Evolutionary conservation across 1,284 basidiomycete genomes (phyloP).

Genomic region (Ustilago bromivora): DNA sequence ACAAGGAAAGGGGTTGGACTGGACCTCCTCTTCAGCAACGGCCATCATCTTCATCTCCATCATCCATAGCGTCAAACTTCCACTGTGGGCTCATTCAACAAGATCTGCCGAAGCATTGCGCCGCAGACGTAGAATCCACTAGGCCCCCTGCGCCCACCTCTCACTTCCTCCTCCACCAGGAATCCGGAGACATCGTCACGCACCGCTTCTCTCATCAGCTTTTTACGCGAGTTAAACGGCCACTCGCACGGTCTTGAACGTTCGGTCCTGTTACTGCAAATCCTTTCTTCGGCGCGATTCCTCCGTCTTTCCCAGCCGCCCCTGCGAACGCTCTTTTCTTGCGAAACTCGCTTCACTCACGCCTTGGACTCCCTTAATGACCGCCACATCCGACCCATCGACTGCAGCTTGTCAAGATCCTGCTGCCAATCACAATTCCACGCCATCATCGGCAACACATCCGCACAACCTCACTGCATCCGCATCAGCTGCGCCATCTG

Average conservation of each 20-base stretch:
- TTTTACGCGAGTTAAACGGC: neutral
- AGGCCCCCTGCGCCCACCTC: neutral
- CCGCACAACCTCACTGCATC: conserved; percentile 2
- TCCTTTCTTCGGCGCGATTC: neutral
- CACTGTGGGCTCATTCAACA: neutral
- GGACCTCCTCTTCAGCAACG: neutral
- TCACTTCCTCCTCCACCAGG: neutral
- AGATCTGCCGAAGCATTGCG: neutral
- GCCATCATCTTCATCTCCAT: neutral
- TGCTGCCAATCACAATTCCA: conserved; percentile 9
- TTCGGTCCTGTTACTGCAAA: neutral
- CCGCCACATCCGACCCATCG: conserved; percentile 25
- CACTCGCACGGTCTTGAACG: neutral
- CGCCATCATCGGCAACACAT: conserved; percentile 11
- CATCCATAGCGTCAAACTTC: neutral
- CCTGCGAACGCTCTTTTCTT: conserved; percentile 3
- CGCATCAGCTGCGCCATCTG: conserved; percentile 1
- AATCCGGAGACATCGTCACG: neutral
- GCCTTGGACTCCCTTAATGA: conserved; percentile 25
- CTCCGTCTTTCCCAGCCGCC: neutral
- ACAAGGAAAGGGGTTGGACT: neutral
- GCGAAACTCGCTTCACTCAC: neutral
- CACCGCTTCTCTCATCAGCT: neutral
- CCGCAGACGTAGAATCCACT: neutral
- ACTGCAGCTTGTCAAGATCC: conserved; percentile 29